Percentiles rank a stretch among this genome's conserved stretches.
phyloP scores from a whole-genome alignment of 2,329 filamentous ascomycete genomes.

The Cladophialophora bantiana region DNA sequence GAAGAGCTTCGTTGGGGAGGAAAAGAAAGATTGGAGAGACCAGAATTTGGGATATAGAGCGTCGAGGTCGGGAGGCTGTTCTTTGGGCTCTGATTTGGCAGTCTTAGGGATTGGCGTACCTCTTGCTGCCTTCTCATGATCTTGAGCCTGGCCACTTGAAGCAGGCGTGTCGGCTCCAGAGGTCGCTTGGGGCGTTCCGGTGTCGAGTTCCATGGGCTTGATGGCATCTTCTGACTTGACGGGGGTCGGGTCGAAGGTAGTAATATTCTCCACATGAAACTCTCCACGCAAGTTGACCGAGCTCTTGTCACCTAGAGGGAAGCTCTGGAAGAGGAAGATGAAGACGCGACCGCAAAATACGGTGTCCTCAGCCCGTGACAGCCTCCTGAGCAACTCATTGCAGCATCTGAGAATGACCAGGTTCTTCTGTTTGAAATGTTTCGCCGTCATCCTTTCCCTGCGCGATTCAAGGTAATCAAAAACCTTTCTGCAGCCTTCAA shows the following conservation, averaged over 20 bases:
- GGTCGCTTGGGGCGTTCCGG: slow-evolving; percentile 43
- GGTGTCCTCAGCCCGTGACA: slow-evolving; percentile 95
- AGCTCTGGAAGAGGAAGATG: slow-evolving; percentile 98
- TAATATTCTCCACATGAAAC: slow-evolving; percentile 95
- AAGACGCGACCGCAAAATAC: slow-evolving; percentile 97
- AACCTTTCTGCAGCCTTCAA: slow-evolving; percentile 85
- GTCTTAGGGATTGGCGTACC: slow-evolving; percentile 30
- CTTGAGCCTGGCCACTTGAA: slow-evolving; percentile 41
- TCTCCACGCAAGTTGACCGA: slow-evolving; percentile 96
- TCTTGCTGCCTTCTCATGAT: slow-evolving; percentile 32
- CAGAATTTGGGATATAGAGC: slow-evolving; percentile 90
- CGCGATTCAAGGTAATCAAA: slow-evolving; percentile 96
- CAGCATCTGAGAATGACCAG: slow-evolving; percentile 90
- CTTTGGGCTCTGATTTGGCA: slow-evolving; percentile 41
- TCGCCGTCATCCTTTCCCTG: slow-evolving; percentile 82
- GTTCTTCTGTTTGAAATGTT: slow-evolving; percentile 81
- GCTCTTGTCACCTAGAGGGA: slow-evolving; percentile 93
- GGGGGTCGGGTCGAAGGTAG: slow-evolving; percentile 72
- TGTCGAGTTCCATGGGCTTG: slow-evolving; percentile 67
- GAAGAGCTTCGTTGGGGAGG: slow-evolving; percentile 84
- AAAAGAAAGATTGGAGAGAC: slow-evolving; percentile 90
- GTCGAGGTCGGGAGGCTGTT: slow-evolving; percentile 63
- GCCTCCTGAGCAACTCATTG: slow-evolving; percentile 89
- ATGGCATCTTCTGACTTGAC: slow-evolving; percentile 61
- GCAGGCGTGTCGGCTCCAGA: slow-evolving; percentile 46